Base-by-base conservation (phyloP, 2,329 filamentous ascomycete species). In the Tolypocladium ophioglossoides region DNA sequence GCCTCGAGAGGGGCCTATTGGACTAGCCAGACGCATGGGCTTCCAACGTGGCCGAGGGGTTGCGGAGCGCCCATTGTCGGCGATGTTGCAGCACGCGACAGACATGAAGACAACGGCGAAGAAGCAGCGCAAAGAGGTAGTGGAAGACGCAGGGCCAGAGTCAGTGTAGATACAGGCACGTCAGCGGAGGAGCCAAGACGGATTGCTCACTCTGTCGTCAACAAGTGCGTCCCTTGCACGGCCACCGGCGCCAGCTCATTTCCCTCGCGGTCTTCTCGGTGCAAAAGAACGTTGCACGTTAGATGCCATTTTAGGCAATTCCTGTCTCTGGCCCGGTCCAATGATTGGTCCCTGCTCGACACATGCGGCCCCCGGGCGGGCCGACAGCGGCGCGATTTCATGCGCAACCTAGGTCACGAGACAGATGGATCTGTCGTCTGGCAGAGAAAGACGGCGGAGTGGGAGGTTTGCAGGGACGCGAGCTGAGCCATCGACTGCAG, bases 1-100 rank as follows among this genome's bases (percentile, higher is more conserved):
- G 84, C 35, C 73, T 71, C 9, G 80, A 78, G 35, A 89, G 69
- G 37, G 78, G 79, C 54, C 66, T 68, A 58, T 75, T 75, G 55
- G 72, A 67, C 62, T 75, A 72, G 53, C 73, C 73, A 18, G 72
- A 72, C 55, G 71, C 55, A 41, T 64, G 61, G 47, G 44, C 57
- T n/a, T 47, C 14, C 14, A 47, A 16, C 44, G 44, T 30, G 44
- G n/a, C n/a, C 24, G 24, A 10, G 27, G 10, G 16, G 24, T 18
- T 27, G 41, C 14, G 24, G 18, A 12, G 16, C 11, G 44, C 14
- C 27, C 44, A 47, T 47, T 18, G 16, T 47, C 27, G 24, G 18
- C 27, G 9, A 30, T n/a, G 44, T 18, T n/a, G 27, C 9, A 10
- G 40, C 14, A 4, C 7, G 40, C 14, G n/a, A 16, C 6, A 47